These are phyloP conservation scores for Odonthalia washingtoniensis DNA, from an alignment of 31 red algal genomes.

Conservation along the genomic window DNA sequence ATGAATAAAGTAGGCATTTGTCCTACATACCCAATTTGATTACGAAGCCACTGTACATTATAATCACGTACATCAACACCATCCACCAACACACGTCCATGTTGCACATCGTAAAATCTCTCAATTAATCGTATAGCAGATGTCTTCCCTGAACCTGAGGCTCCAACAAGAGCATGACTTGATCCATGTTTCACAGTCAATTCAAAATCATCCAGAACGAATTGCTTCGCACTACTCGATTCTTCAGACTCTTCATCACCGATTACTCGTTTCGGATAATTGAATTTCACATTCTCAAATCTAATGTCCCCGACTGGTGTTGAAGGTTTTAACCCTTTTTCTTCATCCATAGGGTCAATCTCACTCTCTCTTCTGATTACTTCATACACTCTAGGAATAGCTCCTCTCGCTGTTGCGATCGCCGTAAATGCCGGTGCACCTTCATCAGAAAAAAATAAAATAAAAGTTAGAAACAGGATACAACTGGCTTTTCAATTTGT, in stretches of 20 bases:
- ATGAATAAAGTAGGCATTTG: constrained; percentile 90
- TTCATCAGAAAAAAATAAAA: too few relatives aligned
- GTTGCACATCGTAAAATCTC: constrained; percentile 87
- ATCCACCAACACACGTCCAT: constrained; percentile 79
- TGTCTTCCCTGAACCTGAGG: constrained; percentile 90
- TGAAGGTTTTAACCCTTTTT: constrained; percentile 36
- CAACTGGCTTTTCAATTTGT: background rate
- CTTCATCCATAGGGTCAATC: constrained; percentile 74
- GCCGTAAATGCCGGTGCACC: constrained; percentile 71
- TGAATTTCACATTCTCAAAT: constrained; percentile 68
- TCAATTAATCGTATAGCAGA: constrained; percentile 85
- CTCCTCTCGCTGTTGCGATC: constrained; percentile 63
- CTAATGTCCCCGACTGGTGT: constrained; percentile 51
- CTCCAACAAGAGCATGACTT: constrained; percentile 90
- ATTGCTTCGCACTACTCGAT: background rate
- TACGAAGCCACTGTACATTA: constrained; percentile 80
- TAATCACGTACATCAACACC: constrained; percentile 61
- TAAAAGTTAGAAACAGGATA: too few relatives aligned
- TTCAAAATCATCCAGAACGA: constrained; percentile 74
- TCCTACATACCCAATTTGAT: constrained; percentile 85
- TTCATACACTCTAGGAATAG: constrained; percentile 70
- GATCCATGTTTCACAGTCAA: constrained; percentile 67
- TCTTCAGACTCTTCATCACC: constrained; percentile 65
- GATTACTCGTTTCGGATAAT: constrained; percentile 52
- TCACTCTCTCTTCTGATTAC: constrained; percentile 62